These are phyloP conservation scores for Penstemon davidsonii DNA, from an alignment of 257 asterid species.

Conservation along the genomic window DNA sequence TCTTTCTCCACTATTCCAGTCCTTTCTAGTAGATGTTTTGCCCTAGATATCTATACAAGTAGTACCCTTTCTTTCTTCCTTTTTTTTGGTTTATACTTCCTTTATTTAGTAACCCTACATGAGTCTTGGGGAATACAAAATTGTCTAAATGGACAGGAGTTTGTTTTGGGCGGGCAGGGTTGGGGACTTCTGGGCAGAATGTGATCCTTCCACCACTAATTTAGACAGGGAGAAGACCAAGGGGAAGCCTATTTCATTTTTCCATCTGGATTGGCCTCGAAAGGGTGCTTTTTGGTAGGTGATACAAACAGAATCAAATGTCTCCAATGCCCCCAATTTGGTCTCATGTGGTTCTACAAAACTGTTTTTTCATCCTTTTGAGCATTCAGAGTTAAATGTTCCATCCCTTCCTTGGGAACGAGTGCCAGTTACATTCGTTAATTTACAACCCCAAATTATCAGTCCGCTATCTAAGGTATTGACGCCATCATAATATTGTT, in stretches of 20 bases:
- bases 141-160: neutral
- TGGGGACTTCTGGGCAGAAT: neutral
- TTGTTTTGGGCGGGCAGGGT: neutral
- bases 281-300: no score
- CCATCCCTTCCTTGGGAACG: neutral
- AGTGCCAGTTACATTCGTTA: neutral
- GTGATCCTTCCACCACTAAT: neutral
- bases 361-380: neutral
- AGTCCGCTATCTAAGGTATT: no score
- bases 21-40: neutral
- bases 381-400: slow-evolving; percentile 8
- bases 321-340: no score
- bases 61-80: neutral
- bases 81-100: neutral
- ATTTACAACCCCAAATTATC: neutral
- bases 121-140: neutral
- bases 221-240: neutral
- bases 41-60: neutral
- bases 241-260: slow-evolving; percentile 10
- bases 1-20: slow-evolving; percentile 6
- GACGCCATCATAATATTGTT: slow-evolving; percentile 5
- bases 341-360: no score
- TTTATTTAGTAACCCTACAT: neutral
- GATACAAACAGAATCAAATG: no score
- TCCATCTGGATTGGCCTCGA: neutral